Conservation (phyloP, 139 green algal species). For the Closterium sp. region DNA sequence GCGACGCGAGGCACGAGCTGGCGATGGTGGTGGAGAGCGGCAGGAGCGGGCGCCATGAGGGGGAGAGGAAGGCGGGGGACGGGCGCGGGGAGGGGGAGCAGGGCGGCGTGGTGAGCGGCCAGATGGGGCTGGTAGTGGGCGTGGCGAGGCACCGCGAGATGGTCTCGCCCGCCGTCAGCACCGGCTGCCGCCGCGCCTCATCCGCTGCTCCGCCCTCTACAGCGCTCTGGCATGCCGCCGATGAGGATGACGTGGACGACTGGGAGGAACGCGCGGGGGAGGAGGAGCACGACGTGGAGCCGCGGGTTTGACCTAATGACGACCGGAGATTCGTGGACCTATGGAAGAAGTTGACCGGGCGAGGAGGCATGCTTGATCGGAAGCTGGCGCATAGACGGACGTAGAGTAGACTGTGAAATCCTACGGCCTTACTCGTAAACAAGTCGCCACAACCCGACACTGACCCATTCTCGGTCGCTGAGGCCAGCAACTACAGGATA, state of each 20-base stretch:
- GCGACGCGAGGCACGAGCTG: constrained; percentile 2
- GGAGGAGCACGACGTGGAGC: neutral
- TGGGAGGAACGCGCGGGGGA: neutral
- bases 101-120: constrained; percentile 1
- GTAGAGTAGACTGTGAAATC: neutral
- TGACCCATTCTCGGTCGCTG: neutral
- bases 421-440: neutral
- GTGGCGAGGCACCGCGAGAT: constrained; percentile 24
- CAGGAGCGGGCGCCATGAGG: constrained; percentile 11
- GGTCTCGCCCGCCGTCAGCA: constrained; percentile 7
- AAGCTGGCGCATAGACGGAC: neutral
- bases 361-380: neutral
- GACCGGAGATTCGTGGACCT: neutral
- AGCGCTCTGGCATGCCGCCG: neutral
- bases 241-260: neutral
- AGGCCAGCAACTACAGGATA: neutral
- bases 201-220: neutral
- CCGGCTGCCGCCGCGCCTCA: neutral
- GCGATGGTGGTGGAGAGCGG: neutral
- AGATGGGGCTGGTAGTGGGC: neutral
- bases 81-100: neutral
- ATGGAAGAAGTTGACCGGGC: neutral
- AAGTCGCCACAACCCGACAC: neutral
- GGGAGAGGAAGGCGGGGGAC: neutral
- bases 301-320: neutral